Evolutionary conservation across 2,329 filamentous ascomycete genomes (phyloP).

Genomic region (Cladophialophora chaetospira): DNA sequence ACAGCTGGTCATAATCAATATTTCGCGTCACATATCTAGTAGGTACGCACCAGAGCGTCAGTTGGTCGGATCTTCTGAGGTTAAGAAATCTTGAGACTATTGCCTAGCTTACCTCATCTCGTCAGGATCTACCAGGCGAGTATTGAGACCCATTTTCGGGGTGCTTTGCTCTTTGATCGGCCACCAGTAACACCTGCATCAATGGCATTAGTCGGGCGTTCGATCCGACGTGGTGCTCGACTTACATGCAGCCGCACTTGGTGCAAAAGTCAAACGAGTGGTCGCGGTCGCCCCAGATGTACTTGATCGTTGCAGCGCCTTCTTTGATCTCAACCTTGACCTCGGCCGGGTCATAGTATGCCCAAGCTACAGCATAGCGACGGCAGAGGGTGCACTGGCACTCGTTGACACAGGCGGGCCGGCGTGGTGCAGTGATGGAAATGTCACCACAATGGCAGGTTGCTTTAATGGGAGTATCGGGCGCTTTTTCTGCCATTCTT

Average conservation of each 20-base stretch:
- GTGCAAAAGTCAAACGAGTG: neutral
- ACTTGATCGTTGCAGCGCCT: neutral
- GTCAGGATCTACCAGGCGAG: no score
- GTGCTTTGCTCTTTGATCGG: no score
- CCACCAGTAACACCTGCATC: no score
- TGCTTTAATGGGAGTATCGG: neutral
- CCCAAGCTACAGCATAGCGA: neutral
- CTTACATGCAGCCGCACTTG: neutral
- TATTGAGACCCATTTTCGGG: no score
- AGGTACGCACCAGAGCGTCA: no score
- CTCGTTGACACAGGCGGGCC: neutral
- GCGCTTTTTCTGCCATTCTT: neutral
- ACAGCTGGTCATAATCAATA: no score
- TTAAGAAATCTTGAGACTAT: no score
- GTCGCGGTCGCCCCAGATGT: conserved; percentile 4
- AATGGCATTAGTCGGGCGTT: no score
- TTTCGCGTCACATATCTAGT: no score
- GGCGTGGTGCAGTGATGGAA: neutral
- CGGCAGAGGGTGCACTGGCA: conserved; percentile 3
- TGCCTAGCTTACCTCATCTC: no score
- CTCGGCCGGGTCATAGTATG: neutral
- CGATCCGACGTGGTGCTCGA: no score
- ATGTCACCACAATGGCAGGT: neutral
- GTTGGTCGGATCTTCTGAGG: no score
- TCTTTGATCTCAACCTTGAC: neutral